phyloP scores from a whole-genome alignment of 805 yeast genomes.

The Zygosaccharomyces pseudorouxii region DNA sequence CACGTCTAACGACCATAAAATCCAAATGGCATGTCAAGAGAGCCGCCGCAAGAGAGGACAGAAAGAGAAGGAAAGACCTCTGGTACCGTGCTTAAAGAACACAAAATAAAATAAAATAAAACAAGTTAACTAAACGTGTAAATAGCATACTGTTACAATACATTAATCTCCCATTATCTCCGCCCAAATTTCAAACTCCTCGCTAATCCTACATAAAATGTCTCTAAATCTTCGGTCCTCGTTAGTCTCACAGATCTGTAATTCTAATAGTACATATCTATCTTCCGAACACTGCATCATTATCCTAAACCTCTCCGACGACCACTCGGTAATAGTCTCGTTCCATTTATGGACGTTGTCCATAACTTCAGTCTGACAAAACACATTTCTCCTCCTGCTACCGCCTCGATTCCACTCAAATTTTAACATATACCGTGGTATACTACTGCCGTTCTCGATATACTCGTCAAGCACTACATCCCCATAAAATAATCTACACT shows the following conservation, averaged over 20 bases:
- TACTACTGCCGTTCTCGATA: slow-evolving; percentile 9
- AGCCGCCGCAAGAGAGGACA: slow-evolving; percentile 48
- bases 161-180: slow-evolving; percentile 21
- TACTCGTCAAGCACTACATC: slow-evolving; percentile 20
- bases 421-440: slow-evolving; percentile 19
- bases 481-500: slow-evolving; percentile 20
- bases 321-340: slow-evolving; percentile 17
- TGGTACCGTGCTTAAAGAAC: slow-evolving; percentile 53
- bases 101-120: neutral
- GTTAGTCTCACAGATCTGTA: slow-evolving; percentile 14
- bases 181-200: slow-evolving; percentile 29
- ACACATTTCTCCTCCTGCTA: slow-evolving; percentile 7
- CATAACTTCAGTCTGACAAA: slow-evolving; percentile 22
- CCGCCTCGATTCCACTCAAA: slow-evolving; percentile 16
- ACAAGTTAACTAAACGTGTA: slow-evolving; percentile 6
- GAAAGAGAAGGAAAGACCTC: slow-evolving; percentile 51
- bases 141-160: slow-evolving; percentile 9
- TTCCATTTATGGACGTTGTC: slow-evolving; percentile 17
- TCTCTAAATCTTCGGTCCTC: slow-evolving; percentile 24
- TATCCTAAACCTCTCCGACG: slow-evolving; percentile 14
- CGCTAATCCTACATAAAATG: slow-evolving; percentile 27
- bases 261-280: slow-evolving; percentile 20
- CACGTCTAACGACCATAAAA: slow-evolving; percentile 44
- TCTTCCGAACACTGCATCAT: slow-evolving; percentile 21
- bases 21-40: slow-evolving; percentile 47